These are phyloP conservation scores for Nepenthes gracilis DNA, from an alignment of 148 eudicot genomes.

Conservation along the genomic window DNA sequence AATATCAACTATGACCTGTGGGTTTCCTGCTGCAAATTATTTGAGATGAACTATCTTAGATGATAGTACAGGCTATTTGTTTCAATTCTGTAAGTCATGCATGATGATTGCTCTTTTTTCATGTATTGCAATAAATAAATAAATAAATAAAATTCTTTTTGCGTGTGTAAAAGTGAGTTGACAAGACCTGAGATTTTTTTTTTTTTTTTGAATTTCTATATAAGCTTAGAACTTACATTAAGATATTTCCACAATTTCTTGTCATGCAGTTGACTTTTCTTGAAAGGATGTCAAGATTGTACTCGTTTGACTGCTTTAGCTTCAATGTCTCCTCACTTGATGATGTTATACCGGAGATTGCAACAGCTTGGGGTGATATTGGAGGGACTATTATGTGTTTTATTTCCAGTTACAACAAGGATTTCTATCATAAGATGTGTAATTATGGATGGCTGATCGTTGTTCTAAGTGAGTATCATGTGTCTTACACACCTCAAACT, in stretches of 20 bases:
- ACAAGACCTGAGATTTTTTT: too few species aligned
- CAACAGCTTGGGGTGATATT: slow-evolving; percentile 34
- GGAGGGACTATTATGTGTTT: slow-evolving; percentile 34
- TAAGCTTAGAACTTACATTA: too few species aligned
- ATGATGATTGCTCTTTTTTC: too few species aligned
- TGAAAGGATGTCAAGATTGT: slow-evolving; percentile 24
- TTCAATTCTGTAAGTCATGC: too few species aligned
- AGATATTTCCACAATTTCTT: neutral
- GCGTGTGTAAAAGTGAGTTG: too few species aligned
- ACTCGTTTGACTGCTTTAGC: slow-evolving; percentile 33
- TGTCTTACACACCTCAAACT: neutral
- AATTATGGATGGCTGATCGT: slow-evolving; percentile 28
- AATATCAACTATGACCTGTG: too few species aligned
- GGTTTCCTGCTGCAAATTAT: too few species aligned
- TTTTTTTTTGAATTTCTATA: too few species aligned
- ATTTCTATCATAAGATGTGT: slow-evolving; percentile 18
- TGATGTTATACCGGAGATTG: slow-evolving; percentile 26
- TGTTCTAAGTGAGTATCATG: slow-evolving; percentile 41
- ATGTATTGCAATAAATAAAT: too few species aligned
- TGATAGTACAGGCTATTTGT: too few species aligned
- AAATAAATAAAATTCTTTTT: too few species aligned
- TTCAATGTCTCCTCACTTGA: slow-evolving; percentile 21
- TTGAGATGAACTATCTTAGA: too few species aligned
- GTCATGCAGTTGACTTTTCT: slow-evolving; percentile 38
- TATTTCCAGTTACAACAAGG: slow-evolving; percentile 26